Conservation (phyloP, 352 stramenopile species). For the Phytophthora ohioensis region DNA sequence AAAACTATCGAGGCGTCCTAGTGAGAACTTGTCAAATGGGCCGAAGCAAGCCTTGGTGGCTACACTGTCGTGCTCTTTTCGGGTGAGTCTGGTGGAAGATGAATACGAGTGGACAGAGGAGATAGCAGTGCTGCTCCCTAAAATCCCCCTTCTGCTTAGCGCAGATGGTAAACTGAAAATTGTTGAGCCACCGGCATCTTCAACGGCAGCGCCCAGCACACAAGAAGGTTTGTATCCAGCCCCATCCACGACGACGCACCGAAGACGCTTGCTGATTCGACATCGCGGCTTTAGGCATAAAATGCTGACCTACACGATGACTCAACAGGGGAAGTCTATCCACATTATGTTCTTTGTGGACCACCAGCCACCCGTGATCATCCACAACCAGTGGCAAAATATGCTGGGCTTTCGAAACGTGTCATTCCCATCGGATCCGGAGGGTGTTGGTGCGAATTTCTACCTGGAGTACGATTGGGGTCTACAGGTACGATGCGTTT, state of each 20-base stretch:
- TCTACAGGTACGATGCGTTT: constrained; percentile 35
- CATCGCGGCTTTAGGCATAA: constrained; percentile 55
- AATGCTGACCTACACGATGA: constrained; percentile 81
- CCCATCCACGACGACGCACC: constrained; percentile 52
- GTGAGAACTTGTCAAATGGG: constrained; percentile 38
- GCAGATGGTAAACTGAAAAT: constrained; percentile 39
- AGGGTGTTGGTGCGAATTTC: constrained; percentile 58
- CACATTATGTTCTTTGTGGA: constrained; percentile 79
- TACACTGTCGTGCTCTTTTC: constrained; percentile 62
- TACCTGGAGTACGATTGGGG: constrained; percentile 85
- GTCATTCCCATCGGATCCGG: constrained; percentile 51
- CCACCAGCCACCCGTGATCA: constrained; percentile 62
- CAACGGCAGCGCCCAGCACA: constrained; percentile 14
- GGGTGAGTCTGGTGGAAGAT: constrained; percentile 41
- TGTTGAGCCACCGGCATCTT: constrained; percentile 23
- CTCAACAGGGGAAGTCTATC: constrained; percentile 53
- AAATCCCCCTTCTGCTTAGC: constrained; percentile 47
- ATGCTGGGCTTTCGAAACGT: constrained; percentile 62
- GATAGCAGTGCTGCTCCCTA: constrained; percentile 48
- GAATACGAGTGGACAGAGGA: constrained; percentile 63
- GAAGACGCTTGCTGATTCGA: constrained; percentile 70
- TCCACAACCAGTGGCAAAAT: constrained; percentile 74
- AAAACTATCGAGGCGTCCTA: constrained; percentile 50
- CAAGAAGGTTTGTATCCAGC: constrained; percentile 48
- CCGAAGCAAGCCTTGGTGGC: constrained; percentile 43